phyloP scores from a whole-genome alignment of 2,329 filamentous ascomycete genomes.

The Xylaria sp. region DNA sequence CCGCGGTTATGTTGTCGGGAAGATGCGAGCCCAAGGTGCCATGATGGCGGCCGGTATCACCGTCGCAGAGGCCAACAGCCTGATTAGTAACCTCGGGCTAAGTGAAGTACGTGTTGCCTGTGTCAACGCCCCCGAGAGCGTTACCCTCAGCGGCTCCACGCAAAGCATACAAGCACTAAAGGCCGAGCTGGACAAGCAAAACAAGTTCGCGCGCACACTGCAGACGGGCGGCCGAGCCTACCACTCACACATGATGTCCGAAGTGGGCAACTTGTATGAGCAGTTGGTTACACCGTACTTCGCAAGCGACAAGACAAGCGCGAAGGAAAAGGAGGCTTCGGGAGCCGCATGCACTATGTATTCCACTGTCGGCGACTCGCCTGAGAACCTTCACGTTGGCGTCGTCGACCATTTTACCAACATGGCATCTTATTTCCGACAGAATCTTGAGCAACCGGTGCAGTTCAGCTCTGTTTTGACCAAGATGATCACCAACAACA shows the following conservation, averaged over 20 bases:
- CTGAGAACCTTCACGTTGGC: neutral
- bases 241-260: constrained; percentile 38
- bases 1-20: constrained; percentile 34
- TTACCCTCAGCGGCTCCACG: constrained; percentile 32
- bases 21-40: constrained; percentile 5
- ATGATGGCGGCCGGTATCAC: constrained; percentile 41
- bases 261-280: neutral
- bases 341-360: constrained; percentile 27
- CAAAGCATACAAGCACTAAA: neutral
- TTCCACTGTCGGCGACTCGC: constrained; percentile 31
- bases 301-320: neutral
- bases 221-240: constrained; percentile 28
- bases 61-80: neutral
- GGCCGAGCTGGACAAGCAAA: neutral
- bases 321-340: neutral
- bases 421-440: constrained; percentile 31
- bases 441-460: constrained; percentile 33
- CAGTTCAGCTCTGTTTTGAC: constrained; percentile 25
- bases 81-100: constrained; percentile 14
- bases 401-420: neutral
- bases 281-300: neutral
- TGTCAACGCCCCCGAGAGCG: constrained; percentile 36
- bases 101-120: constrained; percentile 33
- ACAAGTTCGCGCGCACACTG: constrained; percentile 2
- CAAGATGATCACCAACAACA: neutral